Evolutionary conservation across 371 early-diverging fungal genomes (phyloP), one percentile per base, ranked within the genome.

Genomic region (Mortierella sp.): DNA sequence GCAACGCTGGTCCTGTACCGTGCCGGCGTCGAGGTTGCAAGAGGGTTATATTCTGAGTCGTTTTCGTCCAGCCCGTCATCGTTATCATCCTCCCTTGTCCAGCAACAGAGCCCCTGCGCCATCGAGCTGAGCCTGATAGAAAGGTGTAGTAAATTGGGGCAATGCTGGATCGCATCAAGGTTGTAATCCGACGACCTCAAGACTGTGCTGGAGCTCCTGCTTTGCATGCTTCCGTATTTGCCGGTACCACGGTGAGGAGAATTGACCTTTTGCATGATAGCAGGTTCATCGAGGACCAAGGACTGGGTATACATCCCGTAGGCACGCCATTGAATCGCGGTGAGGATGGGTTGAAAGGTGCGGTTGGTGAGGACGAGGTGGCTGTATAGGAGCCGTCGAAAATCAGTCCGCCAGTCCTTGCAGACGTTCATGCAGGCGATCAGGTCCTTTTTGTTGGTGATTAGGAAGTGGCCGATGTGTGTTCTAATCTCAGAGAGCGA

Each of bases 401-500:
- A 81, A 55, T 81, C 82, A 0, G 71, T 21, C 21, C 78, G 50
- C 82, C 82, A 81, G 16, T 65, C 73, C 72, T 78, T 81, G 65
- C 78, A 78, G 19, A 81, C 78, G 34, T 31, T 21, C 82, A 81
- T 81, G 34, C 82, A 81, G 3, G 74, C 24, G n/a, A 78, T 78
- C 14, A 81, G 48, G 47, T 81, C 82, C 24, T 44, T 63, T 19
- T 81, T 77, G 55, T n/a, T 28, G 48, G 72, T 71, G n/a, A 78
- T 21, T 65, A 81, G 78, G 34, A 81, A 81, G 60, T 52, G 44
- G 14, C 82, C 82, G 42, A 81, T 72, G 34, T 74, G 78, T 8
- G 82, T 60, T 4, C 82, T 63, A 55, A 81, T 78, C 75, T 81
- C 82, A 31, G 82, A 75, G 44, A 81, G 78, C 38, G 47, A 47